A percentile compares a stretch with the other conserved stretches of the same genome.
These are phyloP conservation scores for Globisporangium nunn DNA, from an alignment of 352 stramenopile species.

Conservation along the genomic window DNA sequence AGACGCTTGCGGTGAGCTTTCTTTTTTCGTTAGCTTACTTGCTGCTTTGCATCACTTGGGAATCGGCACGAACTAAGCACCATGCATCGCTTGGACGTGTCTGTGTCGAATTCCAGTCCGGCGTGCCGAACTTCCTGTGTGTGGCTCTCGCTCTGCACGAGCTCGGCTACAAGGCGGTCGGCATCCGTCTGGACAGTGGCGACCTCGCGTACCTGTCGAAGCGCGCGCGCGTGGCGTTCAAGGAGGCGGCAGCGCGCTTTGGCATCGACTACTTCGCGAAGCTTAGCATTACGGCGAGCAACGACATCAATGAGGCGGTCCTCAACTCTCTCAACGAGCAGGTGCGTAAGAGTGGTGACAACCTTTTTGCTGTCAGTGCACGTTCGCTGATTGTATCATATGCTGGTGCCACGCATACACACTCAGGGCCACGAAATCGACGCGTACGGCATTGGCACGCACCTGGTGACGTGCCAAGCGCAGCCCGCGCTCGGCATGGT, in stretches of 20 bases:
- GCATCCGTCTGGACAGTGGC: slow-evolving; percentile 96
- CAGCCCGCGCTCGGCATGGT: slow-evolving; percentile 98
- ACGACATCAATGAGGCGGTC: slow-evolving; percentile 99
- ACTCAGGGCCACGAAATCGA: slow-evolving; percentile 91
- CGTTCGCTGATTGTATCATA: background rate
- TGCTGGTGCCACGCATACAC: background rate
- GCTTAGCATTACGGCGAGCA: slow-evolving; percentile 94
- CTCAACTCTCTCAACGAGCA: slow-evolving; percentile 93
- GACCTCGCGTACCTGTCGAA: slow-evolving; percentile 96
- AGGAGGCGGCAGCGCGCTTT: slow-evolving; percentile 42
- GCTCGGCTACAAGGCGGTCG: slow-evolving; percentile 85
- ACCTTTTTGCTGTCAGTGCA: background rate
- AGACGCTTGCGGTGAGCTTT: slow-evolving; percentile 85
- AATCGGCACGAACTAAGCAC: background rate
- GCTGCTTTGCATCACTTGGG: too few species aligned
- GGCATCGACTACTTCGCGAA: slow-evolving; percentile 73
- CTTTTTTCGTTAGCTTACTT: background rate
- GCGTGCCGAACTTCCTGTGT: slow-evolving; percentile 95
- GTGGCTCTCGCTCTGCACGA: slow-evolving; percentile 93
- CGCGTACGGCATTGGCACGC: slow-evolving; percentile 93
- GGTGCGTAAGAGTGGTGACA: slow-evolving; percentile 24
- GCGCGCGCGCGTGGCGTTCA: slow-evolving; percentile 65
- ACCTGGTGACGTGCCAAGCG: slow-evolving; percentile 96
- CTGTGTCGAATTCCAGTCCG: slow-evolving; percentile 44
- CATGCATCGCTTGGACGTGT: background rate